Evolutionary conservation across 2,329 filamentous ascomycete genomes (phyloP).

Genomic region (Pseudophaeomoniella oleicola): DNA sequence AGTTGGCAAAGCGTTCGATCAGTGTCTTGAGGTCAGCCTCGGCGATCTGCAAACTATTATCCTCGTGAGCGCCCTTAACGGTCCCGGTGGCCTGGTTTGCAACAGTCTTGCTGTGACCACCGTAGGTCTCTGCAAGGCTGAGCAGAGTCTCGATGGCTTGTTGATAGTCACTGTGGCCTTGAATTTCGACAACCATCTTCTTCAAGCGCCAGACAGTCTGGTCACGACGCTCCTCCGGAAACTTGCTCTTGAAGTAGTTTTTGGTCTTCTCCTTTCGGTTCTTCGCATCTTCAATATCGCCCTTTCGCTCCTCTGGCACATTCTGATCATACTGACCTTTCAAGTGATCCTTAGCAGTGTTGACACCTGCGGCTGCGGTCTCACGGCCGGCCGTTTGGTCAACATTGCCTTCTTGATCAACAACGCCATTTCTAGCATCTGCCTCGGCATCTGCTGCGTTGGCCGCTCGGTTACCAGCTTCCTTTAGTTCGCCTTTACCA

Average conservation of each 20-base stretch:
- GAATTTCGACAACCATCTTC: slow-evolving; percentile 96
- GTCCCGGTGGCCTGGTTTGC: slow-evolving; percentile 51
- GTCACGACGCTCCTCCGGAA: slow-evolving; percentile 84
- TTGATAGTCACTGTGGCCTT: slow-evolving; percentile 87
- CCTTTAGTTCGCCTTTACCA: slow-evolving; percentile 43
- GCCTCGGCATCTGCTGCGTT: slow-evolving; percentile 37
- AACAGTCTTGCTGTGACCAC: slow-evolving; percentile 53
- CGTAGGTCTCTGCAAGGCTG: slow-evolving; percentile 70
- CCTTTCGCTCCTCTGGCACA: slow-evolving; percentile 45
- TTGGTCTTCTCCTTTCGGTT: slow-evolving; percentile 34
- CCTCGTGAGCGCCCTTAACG: slow-evolving; percentile 56
- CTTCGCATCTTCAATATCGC: slow-evolving; percentile 21
- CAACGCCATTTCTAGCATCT: slow-evolving; percentile 43
- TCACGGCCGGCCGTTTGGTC: slow-evolving; percentile 6
- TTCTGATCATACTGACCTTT: slow-evolving; percentile 48
- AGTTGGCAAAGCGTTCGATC: slow-evolving; percentile 91
- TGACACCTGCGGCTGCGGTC: slow-evolving; percentile 21
- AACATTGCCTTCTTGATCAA: slow-evolving; percentile 36
- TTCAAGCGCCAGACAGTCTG: slow-evolving; percentile 85
- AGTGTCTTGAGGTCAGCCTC: slow-evolving; percentile 72
- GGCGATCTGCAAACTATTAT: slow-evolving; percentile 51
- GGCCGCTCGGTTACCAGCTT: slow-evolving; percentile 42
- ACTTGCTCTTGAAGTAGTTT: slow-evolving; percentile 70
- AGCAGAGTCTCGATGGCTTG: slow-evolving; percentile 82
- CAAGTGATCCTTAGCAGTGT: slow-evolving; percentile 21